Conservation (phyloP, 768 basidiomycete species). For the Candolleomyces aberdarensis region DNA sequence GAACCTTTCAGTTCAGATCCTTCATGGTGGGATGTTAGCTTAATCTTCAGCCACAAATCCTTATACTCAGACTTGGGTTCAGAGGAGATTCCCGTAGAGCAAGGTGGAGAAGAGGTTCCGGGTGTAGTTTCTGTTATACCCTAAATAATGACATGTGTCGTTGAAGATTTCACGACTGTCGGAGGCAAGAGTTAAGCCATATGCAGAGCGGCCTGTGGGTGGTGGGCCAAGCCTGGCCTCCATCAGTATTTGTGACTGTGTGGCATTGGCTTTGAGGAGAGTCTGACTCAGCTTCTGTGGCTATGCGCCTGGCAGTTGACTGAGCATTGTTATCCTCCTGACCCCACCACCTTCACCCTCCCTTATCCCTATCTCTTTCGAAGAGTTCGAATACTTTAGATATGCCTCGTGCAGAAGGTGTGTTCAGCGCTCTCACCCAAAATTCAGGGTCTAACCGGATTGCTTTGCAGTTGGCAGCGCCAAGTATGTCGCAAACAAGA, state of each 20-base stretch:
- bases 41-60: conserved; percentile 3
- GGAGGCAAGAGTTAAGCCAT: not conserved
- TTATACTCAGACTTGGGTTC: not conserved
- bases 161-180: conserved; percentile 2
- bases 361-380: not conserved
- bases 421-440: not conserved
- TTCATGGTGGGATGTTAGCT: not conserved
- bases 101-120: too few relatives aligned
- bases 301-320: conserved; percentile 7
- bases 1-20: not conserved
- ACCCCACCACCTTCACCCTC: conserved; percentile 2
- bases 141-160: not conserved
- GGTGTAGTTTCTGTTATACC: too few relatives aligned
- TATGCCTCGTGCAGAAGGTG: conserved; percentile 88
- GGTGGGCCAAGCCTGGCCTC: not conserved
- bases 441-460: not conserved
- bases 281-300: not conserved
- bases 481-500: conserved; percentile 89
- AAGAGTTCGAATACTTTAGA: conserved; percentile 5
- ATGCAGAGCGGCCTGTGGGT: not conserved
- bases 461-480: conserved; percentile 69
- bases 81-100: not conserved
- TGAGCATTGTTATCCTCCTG: not conserved
- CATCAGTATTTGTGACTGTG: not conserved
- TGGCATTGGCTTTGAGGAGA: not conserved